Evolutionary conservation across 257 asterid species (phyloP).

Genomic region (Haberlea rhodopensis): DNA sequence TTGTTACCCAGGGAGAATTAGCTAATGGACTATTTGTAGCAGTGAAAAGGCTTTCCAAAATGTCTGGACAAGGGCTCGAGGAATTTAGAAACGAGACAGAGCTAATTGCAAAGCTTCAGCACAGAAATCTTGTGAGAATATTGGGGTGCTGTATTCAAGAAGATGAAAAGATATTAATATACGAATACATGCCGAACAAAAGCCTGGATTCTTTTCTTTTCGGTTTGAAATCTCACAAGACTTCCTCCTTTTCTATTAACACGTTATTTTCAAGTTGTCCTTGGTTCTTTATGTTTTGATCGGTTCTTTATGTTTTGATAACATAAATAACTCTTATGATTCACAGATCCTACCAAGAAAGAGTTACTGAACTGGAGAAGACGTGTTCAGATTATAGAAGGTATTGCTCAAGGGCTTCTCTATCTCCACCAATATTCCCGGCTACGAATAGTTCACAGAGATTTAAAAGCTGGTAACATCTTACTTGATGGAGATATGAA

Average conservation of each 20-base stretch:
- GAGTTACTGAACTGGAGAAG: slow-evolving; percentile 23
- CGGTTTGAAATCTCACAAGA: slow-evolving; percentile 11
- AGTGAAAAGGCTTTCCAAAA: slow-evolving; percentile 27
- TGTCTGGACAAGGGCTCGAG: slow-evolving; percentile 27
- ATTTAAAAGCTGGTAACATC: slow-evolving; percentile 28
- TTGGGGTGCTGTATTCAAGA: slow-evolving; percentile 20
- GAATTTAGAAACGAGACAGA: slow-evolving; percentile 27
- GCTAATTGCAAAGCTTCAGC: slow-evolving; percentile 27
- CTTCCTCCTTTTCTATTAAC: background rate
- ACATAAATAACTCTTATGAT: background rate
- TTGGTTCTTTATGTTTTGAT: too few relatives aligned
- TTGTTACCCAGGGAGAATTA: slow-evolving; percentile 1
- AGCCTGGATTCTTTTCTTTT: slow-evolving; percentile 13
- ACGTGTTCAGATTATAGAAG: slow-evolving; percentile 24
- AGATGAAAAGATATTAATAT: slow-evolving; percentile 11
- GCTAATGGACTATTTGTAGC: slow-evolving; percentile 14
- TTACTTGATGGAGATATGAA: slow-evolving; percentile 27
- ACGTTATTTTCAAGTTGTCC: too few relatives aligned
- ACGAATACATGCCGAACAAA: slow-evolving; percentile 16
- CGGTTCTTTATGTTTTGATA: too few relatives aligned
- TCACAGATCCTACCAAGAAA: slow-evolving; percentile 17
- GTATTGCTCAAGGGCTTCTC: slow-evolving; percentile 30
- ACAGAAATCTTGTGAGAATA: slow-evolving; percentile 24
- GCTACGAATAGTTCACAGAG: slow-evolving; percentile 27
- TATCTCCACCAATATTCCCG: slow-evolving; percentile 31